Evolutionary conservation across 2,329 filamentous ascomycete genomes (phyloP).

Genomic region (Aspergillus sp.): DNA sequence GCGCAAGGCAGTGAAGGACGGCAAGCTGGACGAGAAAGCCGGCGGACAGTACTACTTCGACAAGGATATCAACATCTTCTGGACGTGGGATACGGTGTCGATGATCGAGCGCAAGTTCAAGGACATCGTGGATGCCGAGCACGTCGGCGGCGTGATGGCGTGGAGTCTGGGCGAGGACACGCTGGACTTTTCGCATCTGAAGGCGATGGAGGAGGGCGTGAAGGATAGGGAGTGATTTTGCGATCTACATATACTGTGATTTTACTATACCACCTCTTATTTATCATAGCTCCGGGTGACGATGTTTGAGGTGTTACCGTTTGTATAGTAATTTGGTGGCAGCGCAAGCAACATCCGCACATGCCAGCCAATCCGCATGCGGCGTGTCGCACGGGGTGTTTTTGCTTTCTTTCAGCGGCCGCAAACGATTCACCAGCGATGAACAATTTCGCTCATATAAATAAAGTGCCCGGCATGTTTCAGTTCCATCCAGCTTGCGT

Average conservation of each 20-base stretch:
- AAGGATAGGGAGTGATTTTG: conserved; percentile 4
- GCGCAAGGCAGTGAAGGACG: conserved; percentile 51
- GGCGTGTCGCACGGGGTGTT: conserved; percentile 6
- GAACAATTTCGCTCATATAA: no score
- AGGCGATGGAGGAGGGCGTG: conserved; percentile 39
- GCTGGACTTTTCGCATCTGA: conserved; percentile 43
- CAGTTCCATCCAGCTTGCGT: background rate
- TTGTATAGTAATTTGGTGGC: background rate
- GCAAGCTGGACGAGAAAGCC: conserved; percentile 53
- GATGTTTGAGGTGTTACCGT: background rate
- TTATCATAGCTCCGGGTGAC: no score
- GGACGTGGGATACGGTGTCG: conserved; percentile 68
- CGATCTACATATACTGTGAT: no score
- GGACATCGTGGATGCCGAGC: conserved; percentile 54
- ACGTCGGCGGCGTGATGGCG: conserved; percentile 69
- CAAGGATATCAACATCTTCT: conserved; percentile 58
- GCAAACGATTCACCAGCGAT: no score
- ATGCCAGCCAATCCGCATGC: conserved; percentile 8
- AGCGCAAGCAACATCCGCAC: background rate
- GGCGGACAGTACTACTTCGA: conserved; percentile 73
- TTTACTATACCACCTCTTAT: no score
- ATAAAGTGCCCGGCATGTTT: background rate
- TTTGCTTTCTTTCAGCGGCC: background rate
- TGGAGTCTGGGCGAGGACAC: conserved; percentile 71
- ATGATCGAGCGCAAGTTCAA: conserved; percentile 62